phyloP scores from a whole-genome alignment of 1,284 basidiomycete genomes.

The Tranzscheliella williamsii region DNA sequence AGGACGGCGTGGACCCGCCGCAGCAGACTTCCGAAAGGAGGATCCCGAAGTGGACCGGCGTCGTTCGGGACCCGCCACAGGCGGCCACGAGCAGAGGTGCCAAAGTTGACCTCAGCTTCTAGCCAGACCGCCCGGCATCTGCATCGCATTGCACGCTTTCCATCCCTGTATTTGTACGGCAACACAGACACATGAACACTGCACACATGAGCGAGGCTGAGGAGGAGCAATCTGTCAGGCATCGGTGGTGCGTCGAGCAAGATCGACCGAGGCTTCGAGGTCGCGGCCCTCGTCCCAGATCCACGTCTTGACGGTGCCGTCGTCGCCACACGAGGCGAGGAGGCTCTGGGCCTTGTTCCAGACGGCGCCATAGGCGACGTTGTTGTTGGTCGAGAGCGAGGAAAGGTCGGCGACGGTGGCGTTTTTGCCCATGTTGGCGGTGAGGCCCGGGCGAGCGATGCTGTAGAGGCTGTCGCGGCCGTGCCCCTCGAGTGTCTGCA shows the following conservation, averaged over 20 bases:
- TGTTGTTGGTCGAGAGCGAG: constrained; percentile 32
- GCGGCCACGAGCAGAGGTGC: constrained; percentile 13
- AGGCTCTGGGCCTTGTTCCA: constrained; percentile 62
- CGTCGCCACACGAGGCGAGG: constrained; percentile 63
- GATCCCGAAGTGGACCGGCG: constrained; percentile 47
- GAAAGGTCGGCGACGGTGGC: constrained; percentile 17
- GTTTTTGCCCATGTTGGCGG: background rate
- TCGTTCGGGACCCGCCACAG: constrained; percentile 18
- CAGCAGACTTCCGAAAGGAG: constrained; percentile 16
- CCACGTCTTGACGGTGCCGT: constrained; percentile 64
- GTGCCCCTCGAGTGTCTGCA: constrained; percentile 59
- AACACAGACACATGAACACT: background rate
- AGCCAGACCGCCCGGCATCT: no score
- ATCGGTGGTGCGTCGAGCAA: constrained; percentile 11
- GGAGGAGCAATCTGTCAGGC: no score
- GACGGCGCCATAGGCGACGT: constrained; percentile 62
- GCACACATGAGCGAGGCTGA: no score
- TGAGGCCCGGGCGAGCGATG: background rate
- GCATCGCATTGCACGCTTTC: background rate
- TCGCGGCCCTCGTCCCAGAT: constrained; percentile 47
- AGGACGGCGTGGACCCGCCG: background rate
- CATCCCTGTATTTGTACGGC: constrained; percentile 16
- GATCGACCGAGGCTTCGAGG: constrained; percentile 17
- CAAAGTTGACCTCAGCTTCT: constrained; percentile 21
- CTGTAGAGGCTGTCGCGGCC: constrained; percentile 23